Percentiles rank a stretch among this genome's conserved stretches.
Conservation (phyloP, 495 filamentous ascomycete species). For the Neurospora hispaniola region DNA sequence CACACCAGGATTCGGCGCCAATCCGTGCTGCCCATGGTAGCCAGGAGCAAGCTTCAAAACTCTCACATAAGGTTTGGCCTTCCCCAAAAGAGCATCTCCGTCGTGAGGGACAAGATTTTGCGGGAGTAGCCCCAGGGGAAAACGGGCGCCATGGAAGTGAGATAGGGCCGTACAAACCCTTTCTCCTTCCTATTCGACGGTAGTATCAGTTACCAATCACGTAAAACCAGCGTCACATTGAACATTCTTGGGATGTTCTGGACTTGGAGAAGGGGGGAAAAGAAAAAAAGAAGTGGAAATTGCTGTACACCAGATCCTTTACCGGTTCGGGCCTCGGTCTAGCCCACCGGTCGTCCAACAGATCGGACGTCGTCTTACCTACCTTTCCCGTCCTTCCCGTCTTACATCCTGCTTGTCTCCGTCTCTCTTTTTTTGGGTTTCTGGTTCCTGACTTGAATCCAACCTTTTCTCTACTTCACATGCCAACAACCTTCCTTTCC, state of each 20-base stretch:
- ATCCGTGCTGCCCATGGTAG: background rate
- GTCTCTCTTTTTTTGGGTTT: background rate
- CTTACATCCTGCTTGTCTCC: background rate
- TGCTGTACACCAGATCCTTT: background rate
- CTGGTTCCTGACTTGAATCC: background rate
- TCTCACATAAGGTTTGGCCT: background rate
- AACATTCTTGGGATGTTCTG: background rate
- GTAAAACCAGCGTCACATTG: background rate
- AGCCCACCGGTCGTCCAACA: background rate
- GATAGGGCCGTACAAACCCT: background rate
- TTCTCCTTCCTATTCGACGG: background rate
- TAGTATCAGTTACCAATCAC: background rate
- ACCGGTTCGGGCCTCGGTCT: background rate
- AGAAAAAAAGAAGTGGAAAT: background rate
- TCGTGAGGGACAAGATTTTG: background rate
- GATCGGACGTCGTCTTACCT: background rate
- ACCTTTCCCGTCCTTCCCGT: background rate
- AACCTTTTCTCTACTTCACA: background rate
- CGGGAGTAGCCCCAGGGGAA: background rate
- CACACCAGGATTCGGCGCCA: background rate
- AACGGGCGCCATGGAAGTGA: background rate
- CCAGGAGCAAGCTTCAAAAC: background rate
- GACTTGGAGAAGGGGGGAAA: background rate
- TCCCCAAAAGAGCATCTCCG: background rate
- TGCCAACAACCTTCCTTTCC: background rate